phyloP scores from a whole-genome alignment of 306 rosid species.

The Sicyos edulis region DNA sequence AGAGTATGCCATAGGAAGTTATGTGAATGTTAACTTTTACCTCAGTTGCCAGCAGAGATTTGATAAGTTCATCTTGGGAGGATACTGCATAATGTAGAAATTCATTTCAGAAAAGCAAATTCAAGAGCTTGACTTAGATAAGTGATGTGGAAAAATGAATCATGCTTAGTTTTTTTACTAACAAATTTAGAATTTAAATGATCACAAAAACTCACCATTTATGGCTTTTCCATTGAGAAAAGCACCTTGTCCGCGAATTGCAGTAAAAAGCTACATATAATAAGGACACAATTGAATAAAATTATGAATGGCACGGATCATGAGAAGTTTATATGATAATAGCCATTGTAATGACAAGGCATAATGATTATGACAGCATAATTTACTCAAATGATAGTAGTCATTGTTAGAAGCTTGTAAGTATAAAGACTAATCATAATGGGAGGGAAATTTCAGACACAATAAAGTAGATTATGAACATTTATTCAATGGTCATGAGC shows the following conservation, averaged over 20 bases:
- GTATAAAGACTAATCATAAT: too few relatives aligned
- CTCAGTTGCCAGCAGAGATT: slow-evolving; percentile 79
- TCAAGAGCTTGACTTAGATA: background rate
- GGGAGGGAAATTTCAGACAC: too few relatives aligned
- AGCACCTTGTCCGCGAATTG: slow-evolving; percentile 71
- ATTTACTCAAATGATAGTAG: background rate
- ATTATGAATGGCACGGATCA: background rate
- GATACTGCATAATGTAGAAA: slow-evolving; percentile 55
- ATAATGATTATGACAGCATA: too few relatives aligned
- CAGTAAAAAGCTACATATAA: slow-evolving; percentile 71
- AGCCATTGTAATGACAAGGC: background rate
- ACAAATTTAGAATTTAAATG: background rate
- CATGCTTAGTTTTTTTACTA: background rate
- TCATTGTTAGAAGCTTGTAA: background rate
- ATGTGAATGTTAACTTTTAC: slow-evolving; percentile 27
- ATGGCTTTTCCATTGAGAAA: slow-evolving; percentile 73
- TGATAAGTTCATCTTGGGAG: slow-evolving; percentile 59
- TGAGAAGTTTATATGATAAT: background rate
- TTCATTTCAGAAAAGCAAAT: slow-evolving; percentile 12
- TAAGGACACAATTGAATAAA: slow-evolving; percentile 20
- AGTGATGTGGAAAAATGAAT: background rate
- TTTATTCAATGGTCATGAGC: background rate
- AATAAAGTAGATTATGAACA: too few relatives aligned
- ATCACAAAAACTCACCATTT: slow-evolving; percentile 43
- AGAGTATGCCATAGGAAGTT: background rate